phyloP scores from a whole-genome alignment of 495 filamentous ascomycete species.

The Penicillium longicatenatum region DNA sequence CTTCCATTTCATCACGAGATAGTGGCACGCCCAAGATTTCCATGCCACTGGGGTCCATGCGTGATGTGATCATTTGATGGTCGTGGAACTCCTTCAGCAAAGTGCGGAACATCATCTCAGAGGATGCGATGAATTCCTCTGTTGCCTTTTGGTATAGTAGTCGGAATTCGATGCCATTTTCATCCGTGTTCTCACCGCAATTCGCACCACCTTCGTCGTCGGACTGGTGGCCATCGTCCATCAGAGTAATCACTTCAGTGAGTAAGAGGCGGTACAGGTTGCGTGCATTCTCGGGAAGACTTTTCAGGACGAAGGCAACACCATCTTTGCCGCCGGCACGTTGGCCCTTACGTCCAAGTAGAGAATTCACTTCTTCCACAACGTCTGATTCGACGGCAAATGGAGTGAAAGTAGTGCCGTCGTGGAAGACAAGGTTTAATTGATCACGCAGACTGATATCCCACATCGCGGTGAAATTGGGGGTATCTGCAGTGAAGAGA shows the following conservation, averaged over 20 bases:
- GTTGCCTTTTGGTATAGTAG: constrained; percentile 91
- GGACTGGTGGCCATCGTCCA: constrained; percentile 50
- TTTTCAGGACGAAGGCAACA: constrained; percentile 85
- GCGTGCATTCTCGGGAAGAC: constrained; percentile 87
- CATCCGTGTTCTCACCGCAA: constrained; percentile 29
- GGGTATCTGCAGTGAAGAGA: constrained; percentile 81
- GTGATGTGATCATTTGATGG: constrained; percentile 90
- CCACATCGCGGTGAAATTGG: constrained; percentile 87
- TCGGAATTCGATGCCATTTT: constrained; percentile 79
- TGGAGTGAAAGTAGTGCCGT: constrained; percentile 84
- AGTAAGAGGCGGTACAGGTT: constrained; percentile 82
- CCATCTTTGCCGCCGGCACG: constrained; percentile 88
- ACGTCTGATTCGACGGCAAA: constrained; percentile 73
- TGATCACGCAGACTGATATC: constrained; percentile 75
- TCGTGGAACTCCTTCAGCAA: constrained; percentile 97
- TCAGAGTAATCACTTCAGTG: constrained; percentile 75
- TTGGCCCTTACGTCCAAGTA: constrained; percentile 81
- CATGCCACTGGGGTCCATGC: constrained; percentile 80
- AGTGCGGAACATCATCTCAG: constrained; percentile 92
- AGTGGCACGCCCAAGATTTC: constrained; percentile 87
- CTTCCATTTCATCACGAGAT: constrained; percentile 84
- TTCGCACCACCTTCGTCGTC: constrained; percentile 45
- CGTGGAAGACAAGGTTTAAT: constrained; percentile 88
- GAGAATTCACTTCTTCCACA: constrained; percentile 82
- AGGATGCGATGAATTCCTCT: constrained; percentile 95